Percentiles rank a stretch among this genome's conserved stretches.
Conservation (phyloP, 1,284 basidiomycete genomes). For the Pseudozyma sp. region DNA sequence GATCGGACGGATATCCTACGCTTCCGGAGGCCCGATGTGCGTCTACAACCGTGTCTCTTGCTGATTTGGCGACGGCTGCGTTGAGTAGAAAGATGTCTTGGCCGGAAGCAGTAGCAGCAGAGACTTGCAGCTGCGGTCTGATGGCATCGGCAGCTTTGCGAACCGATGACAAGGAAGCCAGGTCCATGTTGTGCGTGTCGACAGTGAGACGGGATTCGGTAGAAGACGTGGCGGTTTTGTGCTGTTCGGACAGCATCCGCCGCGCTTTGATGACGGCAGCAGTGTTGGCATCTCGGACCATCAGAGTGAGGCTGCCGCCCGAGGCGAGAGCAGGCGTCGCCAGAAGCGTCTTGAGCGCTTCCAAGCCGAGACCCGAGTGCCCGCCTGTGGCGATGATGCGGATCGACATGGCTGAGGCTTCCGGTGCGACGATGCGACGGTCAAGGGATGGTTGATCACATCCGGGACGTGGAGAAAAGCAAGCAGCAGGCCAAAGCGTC, state of each 20-base stretch:
- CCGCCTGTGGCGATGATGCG: slow-evolving; percentile 46
- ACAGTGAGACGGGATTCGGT: slow-evolving; percentile 8
- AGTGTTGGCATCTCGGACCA: slow-evolving; percentile 22
- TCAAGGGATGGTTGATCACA: too few relatives aligned
- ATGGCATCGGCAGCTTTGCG: slow-evolving; percentile 33
- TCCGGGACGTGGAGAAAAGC: too few relatives aligned
- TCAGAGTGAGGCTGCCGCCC: slow-evolving; percentile 22
- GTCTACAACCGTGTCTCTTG: slow-evolving; percentile 20
- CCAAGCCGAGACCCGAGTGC: slow-evolving; percentile 45
- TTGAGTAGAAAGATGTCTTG: slow-evolving; percentile 49
- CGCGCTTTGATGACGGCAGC: slow-evolving; percentile 9
- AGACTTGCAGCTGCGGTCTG: slow-evolving; percentile 16
- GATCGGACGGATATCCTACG: slow-evolving; percentile 17
- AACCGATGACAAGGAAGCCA: slow-evolving; percentile 36
- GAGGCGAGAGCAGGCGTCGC: slow-evolving; percentile 13
- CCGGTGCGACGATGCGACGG: too few relatives aligned
- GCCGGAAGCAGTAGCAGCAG: neutral
- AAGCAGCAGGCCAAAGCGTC: too few relatives aligned
- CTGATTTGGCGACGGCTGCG: slow-evolving; percentile 44
- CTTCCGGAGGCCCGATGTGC: slow-evolving; percentile 11
- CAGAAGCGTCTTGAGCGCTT: slow-evolving; percentile 44
- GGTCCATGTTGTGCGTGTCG: slow-evolving; percentile 25
- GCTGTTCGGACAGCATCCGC: slow-evolving; percentile 14
- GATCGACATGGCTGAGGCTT: slow-evolving; percentile 11
- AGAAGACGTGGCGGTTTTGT: neutral